Base-by-base conservation (phyloP, 192 early-diverging fungal species). In the Lobulomyces angularis region DNA sequence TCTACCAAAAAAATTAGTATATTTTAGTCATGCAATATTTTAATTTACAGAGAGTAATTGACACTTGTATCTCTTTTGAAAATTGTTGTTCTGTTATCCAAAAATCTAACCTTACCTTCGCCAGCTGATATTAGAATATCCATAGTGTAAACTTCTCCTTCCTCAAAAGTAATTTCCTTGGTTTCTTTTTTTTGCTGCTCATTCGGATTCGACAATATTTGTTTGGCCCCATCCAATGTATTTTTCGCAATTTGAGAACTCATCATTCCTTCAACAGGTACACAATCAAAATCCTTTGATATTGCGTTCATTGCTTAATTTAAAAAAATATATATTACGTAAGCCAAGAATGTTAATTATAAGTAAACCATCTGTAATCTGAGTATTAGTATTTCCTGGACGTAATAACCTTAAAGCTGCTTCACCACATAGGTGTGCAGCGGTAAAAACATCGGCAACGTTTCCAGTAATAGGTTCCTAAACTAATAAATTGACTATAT, bases 131-230 rank as follows among this genome's bases (percentile, higher is more conserved):
- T 58, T 34, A 84, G 79, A 35, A 97, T 80, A 50, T 93, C 88
- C 16, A 97, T 64, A 34, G 79, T 65, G 63, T 90, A 97, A n/a
- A 90, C 90, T 64, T 97, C 83, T 41, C 86, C 83, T 51, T 88
- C 84, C 24, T 62, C 74, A 43, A 86, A 83, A 16, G 56, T 51
- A 42, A 69, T 62, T 42, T 64, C 62, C 45, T 82, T 60, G 50
- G 80, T 75, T 35, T 84, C 77, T 51, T 77, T 71, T 43, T 76
- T 73, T 52, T 86, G 83, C 20, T 55, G 62, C 38, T 81, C 74
- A 39, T 65, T 74, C 24, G 92, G 90, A 66, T 86, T 86, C 35
- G 88, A 65, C 55, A 92, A 85, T 64, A 97, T 92, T 57, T 83
- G 77, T 67, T 94, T 94, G 49, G 78, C 74, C 54, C 88, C 92